These are phyloP conservation scores for Podila epigama DNA, from an alignment of 192 early-diverging fungal genomes.

Conservation along the genomic window DNA sequence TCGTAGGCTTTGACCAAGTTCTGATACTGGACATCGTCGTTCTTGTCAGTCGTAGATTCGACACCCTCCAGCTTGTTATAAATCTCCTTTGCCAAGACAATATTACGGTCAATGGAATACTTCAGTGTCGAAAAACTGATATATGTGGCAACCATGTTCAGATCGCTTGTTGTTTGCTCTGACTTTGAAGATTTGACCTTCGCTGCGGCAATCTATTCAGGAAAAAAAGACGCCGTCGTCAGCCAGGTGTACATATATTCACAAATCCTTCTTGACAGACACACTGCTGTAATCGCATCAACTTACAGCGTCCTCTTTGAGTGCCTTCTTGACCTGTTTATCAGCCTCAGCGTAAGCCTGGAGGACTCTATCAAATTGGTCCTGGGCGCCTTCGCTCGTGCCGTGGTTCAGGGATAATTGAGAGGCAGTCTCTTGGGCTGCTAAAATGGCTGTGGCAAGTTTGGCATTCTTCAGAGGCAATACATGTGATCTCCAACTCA, in stretches of 20 bases:
- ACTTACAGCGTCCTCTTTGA: slow-evolving; percentile 69
- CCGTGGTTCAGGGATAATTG: slow-evolving; percentile 22
- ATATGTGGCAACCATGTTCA: slow-evolving; percentile 64
- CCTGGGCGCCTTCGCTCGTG: slow-evolving; percentile 47
- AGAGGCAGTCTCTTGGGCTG: slow-evolving; percentile 53
- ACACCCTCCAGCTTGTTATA: slow-evolving; percentile 46
- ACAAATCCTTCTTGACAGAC: background rate
- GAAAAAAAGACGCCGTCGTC: background rate
- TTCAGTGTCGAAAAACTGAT: slow-evolving; percentile 62
- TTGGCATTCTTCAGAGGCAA: slow-evolving; percentile 53
- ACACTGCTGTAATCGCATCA: background rate
- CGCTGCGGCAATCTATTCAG: slow-evolving; percentile 60
- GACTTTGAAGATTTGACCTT: slow-evolving; percentile 77
- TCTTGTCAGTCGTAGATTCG: slow-evolving; percentile 16
- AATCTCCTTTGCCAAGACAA: slow-evolving; percentile 55
- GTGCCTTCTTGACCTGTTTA: slow-evolving; percentile 61
- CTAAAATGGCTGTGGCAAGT: slow-evolving; percentile 55
- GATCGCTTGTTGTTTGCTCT: slow-evolving; percentile 60
- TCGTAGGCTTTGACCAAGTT: slow-evolving; percentile 74
- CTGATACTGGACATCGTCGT: slow-evolving; percentile 60
- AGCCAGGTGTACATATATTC: background rate
- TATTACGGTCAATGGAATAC: slow-evolving; percentile 64
- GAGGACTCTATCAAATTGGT: slow-evolving; percentile 62
- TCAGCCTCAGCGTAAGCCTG: slow-evolving; percentile 67
- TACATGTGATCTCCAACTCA: slow-evolving; percentile 56